Percentiles rank a stretch among this genome's conserved stretches.
Evolutionary conservation across 805 yeast genomes (phyloP).

Genomic region (Lipomyces sp.): DNA sequence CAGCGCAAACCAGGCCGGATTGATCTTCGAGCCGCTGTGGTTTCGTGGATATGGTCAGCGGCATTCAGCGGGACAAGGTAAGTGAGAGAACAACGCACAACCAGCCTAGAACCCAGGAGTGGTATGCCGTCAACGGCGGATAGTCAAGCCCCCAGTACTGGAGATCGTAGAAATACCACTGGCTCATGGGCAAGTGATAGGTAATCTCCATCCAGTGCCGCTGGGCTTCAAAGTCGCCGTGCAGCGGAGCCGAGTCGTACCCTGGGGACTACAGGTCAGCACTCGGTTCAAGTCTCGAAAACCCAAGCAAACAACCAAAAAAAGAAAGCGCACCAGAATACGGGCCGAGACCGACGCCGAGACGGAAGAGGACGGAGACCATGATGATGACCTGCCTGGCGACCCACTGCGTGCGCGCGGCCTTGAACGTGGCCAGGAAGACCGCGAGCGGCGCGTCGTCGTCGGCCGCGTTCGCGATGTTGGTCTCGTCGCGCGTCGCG

Average conservation of each 20-base stretch:
- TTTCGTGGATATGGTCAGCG: no score
- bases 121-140: constrained; percentile 95
- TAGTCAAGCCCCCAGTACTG: constrained; percentile 96
- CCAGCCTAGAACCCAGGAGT: constrained; percentile 72
- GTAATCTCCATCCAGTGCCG: constrained; percentile 98
- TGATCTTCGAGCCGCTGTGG: constrained; percentile 56
- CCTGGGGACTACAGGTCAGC: no score
- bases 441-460: constrained; percentile 68
- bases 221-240: constrained; percentile 97
- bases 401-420: constrained; percentile 87
- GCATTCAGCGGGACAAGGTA: no score
- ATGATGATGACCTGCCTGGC: constrained; percentile 67
- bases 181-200: constrained; percentile 59
- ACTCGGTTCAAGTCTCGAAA: no score
- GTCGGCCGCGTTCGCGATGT: neutral
- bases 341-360: constrained; percentile 85
- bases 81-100: constrained; percentile 10
- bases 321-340: constrained; percentile 61
- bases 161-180: constrained; percentile 89
- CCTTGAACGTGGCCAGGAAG: constrained; percentile 70
- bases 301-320: no score
- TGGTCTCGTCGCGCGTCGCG: no score
- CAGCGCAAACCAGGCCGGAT: constrained; percentile 72
- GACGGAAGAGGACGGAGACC: constrained; percentile 69
- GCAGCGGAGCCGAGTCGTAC: constrained; percentile 60